Evolutionary conservation across 257 asterid species (phyloP).

Genomic region (Petunia axillaris): DNA sequence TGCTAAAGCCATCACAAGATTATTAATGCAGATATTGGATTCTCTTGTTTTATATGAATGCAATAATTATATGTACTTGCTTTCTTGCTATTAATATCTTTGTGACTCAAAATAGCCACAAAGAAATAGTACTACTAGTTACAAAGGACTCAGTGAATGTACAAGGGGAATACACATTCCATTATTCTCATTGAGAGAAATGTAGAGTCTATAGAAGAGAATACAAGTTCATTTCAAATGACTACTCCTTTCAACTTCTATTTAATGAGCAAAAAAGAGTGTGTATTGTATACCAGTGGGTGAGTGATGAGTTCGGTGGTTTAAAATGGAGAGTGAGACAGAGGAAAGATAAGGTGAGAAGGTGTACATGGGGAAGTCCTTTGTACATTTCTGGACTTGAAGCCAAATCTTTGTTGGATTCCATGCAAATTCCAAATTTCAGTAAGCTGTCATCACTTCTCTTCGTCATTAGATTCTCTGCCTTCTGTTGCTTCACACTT

Average conservation of each 20-base stretch:
- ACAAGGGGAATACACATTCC: background rate
- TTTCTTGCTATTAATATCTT: background rate
- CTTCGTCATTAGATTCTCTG: slow-evolving; percentile 28
- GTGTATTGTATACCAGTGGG: slow-evolving; percentile 25
- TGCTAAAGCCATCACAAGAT: slow-evolving; percentile 41
- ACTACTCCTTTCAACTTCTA: slow-evolving; percentile 5
- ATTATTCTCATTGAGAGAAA: background rate
- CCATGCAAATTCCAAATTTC: slow-evolving; percentile 42
- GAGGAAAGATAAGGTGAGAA: slow-evolving; percentile 44
- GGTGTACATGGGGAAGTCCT: slow-evolving; percentile 41
- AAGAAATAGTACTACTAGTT: background rate
- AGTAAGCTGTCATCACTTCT: slow-evolving; percentile 37
- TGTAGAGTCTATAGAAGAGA: background rate
- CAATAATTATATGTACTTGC: background rate
- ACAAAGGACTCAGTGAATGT: background rate
- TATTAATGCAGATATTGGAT: background rate
- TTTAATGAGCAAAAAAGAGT: slow-evolving; percentile 20
- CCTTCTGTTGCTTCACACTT: background rate
- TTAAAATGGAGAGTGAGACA: slow-evolving; percentile 40
- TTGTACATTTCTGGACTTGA: slow-evolving; percentile 36
- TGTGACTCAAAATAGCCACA: too few species aligned
- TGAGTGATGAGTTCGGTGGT: slow-evolving; percentile 45
- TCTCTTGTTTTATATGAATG: background rate
- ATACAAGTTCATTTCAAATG: background rate
- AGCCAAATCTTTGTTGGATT: slow-evolving; percentile 43